Evolutionary conservation across 352 stramenopile genomes (phyloP).

Genomic region (Thraustotheca clavata): DNA sequence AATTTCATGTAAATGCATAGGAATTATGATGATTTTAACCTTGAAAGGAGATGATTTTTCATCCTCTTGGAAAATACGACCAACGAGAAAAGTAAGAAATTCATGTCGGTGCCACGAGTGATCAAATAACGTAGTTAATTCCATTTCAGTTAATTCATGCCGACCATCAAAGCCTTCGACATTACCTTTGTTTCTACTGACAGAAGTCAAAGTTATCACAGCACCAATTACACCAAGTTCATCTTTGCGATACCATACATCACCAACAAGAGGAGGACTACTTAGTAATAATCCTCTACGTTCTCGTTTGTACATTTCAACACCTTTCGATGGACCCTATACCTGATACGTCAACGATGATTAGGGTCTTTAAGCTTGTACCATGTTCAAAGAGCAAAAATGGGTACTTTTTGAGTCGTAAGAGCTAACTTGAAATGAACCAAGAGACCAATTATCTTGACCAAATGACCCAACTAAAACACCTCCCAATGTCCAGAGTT

Average conservation of each 20-base stretch:
- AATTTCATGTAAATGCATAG: background rate
- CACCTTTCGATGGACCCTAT: background rate
- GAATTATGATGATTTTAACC: background rate
- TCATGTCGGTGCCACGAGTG: slow-evolving; percentile 10
- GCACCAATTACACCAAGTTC: background rate
- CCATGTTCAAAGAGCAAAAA: no score
- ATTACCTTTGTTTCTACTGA: background rate
- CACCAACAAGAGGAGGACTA: background rate
- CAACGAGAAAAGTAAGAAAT: background rate
- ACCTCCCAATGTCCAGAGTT: slow-evolving; percentile 13
- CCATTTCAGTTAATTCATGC: background rate
- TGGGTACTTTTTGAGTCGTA: no score
- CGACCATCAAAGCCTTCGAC: slow-evolving; percentile 13
- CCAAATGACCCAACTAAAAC: background rate
- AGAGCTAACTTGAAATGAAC: no score
- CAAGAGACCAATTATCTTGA: background rate
- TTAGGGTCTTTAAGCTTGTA: background rate
- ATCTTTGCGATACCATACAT: slow-evolving; percentile 15
- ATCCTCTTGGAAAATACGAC: background rate
- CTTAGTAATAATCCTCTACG: background rate
- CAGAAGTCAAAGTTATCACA: slow-evolving; percentile 2
- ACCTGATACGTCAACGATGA: background rate
- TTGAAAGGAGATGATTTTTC: background rate
- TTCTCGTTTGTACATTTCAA: slow-evolving; percentile 8
- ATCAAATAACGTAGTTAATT: background rate